phyloP scores from a whole-genome alignment of 176 grass and related monocot species.

The maize (Zea mays) region DNA sequence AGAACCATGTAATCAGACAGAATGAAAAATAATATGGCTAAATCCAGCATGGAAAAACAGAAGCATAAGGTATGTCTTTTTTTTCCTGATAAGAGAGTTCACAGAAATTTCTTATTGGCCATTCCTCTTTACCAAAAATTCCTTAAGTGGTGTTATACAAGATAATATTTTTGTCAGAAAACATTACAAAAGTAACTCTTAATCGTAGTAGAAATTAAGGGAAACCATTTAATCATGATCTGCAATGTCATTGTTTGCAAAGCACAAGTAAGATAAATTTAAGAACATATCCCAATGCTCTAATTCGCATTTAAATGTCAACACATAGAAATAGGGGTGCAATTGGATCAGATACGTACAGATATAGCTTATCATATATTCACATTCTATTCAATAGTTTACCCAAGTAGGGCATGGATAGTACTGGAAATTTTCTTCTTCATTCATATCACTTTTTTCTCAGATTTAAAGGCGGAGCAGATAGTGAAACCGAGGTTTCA shows the following conservation, averaged over 20 bases:
- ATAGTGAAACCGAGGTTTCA: neutral
- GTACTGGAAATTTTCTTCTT: neutral
- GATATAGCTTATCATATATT: neutral
- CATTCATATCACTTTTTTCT: neutral
- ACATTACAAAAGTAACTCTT: neutral
- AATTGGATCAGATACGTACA: neutral
- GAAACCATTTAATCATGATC: neutral
- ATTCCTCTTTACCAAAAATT: neutral
- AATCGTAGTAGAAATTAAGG: neutral
- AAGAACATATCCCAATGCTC: neutral
- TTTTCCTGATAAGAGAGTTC: neutral
- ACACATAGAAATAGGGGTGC: neutral
- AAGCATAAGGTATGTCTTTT: neutral
- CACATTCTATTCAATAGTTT: neutral
- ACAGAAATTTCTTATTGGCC: neutral
- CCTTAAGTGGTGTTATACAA: neutral
- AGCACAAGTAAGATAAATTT: neutral
- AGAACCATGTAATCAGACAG: neutral
- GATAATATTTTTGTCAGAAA: neutral
- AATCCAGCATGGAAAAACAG: neutral
- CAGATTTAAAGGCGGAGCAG: neutral
- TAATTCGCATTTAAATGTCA: neutral
- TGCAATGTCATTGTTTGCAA: neutral
- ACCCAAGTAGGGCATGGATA: neutral
- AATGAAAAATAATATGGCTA: conserved; percentile 11